phyloP scores from a whole-genome alignment of 441 rosid species.

The Adansonia rubrostipa region DNA sequence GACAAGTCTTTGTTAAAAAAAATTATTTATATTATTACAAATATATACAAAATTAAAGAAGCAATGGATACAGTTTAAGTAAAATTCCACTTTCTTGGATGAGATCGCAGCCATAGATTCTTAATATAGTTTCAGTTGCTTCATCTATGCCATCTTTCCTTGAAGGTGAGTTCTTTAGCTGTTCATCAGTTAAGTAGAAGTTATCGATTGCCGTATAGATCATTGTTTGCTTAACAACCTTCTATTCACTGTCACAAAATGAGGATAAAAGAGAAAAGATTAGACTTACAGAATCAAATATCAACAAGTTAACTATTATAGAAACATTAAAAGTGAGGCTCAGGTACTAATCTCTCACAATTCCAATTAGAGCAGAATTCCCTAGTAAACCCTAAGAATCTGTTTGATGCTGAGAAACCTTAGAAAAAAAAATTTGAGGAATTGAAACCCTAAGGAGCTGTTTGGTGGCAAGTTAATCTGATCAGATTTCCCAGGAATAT shows the following conservation, averaged over 20 bases:
- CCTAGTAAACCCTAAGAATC: neutral
- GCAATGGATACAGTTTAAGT: constrained; percentile 67
- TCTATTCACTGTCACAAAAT: constrained; percentile 26
- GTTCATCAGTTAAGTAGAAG: constrained; percentile 82
- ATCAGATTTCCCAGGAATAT: neutral
- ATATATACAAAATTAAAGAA: neutral
- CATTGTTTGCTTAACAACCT: constrained; percentile 44
- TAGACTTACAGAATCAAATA: neutral
- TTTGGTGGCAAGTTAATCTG: neutral
- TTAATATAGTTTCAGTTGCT: constrained; percentile 68
- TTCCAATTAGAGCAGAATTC: neutral
- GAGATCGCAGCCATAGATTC: constrained; percentile 93
- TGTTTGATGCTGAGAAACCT: neutral
- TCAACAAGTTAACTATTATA: neutral
- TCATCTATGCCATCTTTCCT: constrained; percentile 90
- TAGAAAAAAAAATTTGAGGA: neutral
- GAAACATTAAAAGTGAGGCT: neutral
- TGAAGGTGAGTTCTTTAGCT: constrained; percentile 68
- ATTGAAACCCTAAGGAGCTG: neutral
- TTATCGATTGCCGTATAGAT: constrained; percentile 90
- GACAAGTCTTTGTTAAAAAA: neutral
- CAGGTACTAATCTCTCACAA: neutral
- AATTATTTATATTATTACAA: neutral
- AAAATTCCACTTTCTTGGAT: constrained; percentile 91
- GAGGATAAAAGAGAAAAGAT: neutral